phyloP scores from a whole-genome alignment of 2,329 filamentous ascomycete genomes.

The Golovinomyces cichoracearum region DNA sequence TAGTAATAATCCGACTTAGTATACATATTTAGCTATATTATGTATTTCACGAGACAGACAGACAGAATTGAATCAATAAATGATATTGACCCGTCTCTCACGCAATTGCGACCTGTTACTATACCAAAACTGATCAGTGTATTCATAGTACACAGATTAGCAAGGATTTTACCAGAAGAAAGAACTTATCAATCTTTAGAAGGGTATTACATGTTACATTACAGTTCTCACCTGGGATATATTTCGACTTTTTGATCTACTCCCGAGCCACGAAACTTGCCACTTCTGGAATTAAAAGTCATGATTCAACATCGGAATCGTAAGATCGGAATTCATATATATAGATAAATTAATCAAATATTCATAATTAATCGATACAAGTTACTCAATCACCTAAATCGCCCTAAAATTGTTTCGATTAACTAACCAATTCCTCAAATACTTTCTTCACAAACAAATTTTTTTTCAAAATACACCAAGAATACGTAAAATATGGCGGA shows the following conservation, averaged over 20 bases:
- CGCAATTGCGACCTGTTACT: background rate
- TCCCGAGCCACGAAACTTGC: background rate
- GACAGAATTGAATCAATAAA: background rate
- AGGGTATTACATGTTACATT: background rate
- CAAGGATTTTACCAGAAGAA: background rate
- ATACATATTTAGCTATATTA: too few relatives aligned
- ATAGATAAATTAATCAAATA: background rate
- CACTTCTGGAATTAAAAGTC: background rate
- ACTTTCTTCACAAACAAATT: too few relatives aligned
- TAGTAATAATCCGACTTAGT: too few relatives aligned
- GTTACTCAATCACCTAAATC: background rate
- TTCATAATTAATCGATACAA: background rate
- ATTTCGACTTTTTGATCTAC: background rate
- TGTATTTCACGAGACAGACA: too few relatives aligned
- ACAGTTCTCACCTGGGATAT: background rate
- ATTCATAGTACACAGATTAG: background rate
- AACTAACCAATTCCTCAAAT: too few relatives aligned
- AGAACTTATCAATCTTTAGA: background rate
- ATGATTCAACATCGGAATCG: background rate
- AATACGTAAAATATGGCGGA: background rate
- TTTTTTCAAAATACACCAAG: too few relatives aligned
- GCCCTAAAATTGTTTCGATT: too few relatives aligned
- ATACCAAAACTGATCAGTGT: background rate
- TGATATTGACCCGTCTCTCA: background rate
- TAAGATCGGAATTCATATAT: background rate